These are phyloP conservation scores for Trichoderma semiorbis DNA, from an alignment of 2,329 filamentous ascomycete species.

Conservation along the genomic window DNA sequence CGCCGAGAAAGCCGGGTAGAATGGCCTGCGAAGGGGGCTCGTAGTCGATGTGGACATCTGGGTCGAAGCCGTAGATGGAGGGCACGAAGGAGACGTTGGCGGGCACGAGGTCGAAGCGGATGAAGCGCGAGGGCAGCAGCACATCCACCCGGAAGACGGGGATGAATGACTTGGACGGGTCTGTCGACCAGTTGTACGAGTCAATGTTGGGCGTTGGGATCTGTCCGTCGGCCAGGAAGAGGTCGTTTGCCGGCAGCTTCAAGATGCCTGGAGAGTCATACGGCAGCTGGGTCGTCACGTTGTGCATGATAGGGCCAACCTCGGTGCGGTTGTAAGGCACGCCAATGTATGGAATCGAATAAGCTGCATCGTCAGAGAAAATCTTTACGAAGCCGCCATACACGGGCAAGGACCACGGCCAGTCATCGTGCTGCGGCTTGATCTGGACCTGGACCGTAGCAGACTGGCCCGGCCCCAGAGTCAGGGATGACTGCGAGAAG, in stretches of 20 bases:
- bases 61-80: conserved; percentile 1
- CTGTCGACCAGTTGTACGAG: neutral
- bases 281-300: neutral
- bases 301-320: neutral
- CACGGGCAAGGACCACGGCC: neutral
- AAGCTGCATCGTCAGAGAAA: neutral
- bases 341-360: neutral
- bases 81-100: conserved; percentile 4
- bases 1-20: neutral
- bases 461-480: neutral
- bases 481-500: neutral
- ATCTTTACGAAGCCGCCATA: neutral
- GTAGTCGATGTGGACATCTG: neutral
- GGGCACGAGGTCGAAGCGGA: neutral
- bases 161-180: neutral
- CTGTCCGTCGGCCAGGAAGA: neutral
- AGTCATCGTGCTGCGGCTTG: neutral
- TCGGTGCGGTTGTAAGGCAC: neutral
- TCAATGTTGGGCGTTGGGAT: neutral
- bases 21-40: neutral
- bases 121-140: neutral
- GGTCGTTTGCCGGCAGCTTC: neutral
- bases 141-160: neutral
- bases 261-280: neutral
- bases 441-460: neutral